Evolutionary conservation across 2,329 filamentous ascomycete genomes (phyloP), one percentile per base, ranked within the genome.

Genomic region (Thelonectria blattea): DNA sequence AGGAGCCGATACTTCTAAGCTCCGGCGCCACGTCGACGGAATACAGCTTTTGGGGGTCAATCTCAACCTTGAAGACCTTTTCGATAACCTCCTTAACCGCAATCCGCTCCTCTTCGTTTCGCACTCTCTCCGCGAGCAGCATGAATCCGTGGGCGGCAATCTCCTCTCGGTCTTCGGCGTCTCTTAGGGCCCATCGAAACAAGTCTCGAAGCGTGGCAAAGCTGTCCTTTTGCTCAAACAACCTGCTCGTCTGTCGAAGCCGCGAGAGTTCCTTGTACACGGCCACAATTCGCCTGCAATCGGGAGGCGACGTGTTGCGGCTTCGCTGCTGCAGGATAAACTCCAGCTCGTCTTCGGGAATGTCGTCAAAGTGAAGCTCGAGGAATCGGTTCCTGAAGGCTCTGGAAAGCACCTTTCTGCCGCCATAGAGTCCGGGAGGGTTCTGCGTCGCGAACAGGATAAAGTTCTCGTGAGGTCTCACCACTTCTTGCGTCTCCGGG

Each of bases 391-490:
- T 99, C 56, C 96, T 88, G 77, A 99, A 99, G 2, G 95, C 95
- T 43, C 96, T 86, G 1, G 95, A 98, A 8, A 99, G 82, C 1
- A 92, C 88, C 73, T 99, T 99, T 68, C 95, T 86, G 15, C 95
- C 95, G 60, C 96, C 96, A 70, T 99, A 99, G 1, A 99, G 79
- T 37, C 95, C 95, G 20, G 96, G 91, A 0, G 95, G 95, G 68
- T 99, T 99, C 73, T 99, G 95, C 0, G 95, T 99, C 2, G 95
- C 95, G 71, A 99, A 99, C 0, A 99, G 85, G 87, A 98, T 97
- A 75, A 99, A 99, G 68, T 96, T 93, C 30, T 92, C 88, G 66
- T 99, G 93, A 0, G 95, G 96, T 32, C 89, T 89, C 42, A 99
- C 91, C 37, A 96, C 82, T 74, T 99, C 93, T 75, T 99, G 95